Evolutionary conservation across 1,139 yeast species (phyloP), one percentile per base, ranked within the genome.

Genomic region (Meyerozyma athensensis): DNA sequence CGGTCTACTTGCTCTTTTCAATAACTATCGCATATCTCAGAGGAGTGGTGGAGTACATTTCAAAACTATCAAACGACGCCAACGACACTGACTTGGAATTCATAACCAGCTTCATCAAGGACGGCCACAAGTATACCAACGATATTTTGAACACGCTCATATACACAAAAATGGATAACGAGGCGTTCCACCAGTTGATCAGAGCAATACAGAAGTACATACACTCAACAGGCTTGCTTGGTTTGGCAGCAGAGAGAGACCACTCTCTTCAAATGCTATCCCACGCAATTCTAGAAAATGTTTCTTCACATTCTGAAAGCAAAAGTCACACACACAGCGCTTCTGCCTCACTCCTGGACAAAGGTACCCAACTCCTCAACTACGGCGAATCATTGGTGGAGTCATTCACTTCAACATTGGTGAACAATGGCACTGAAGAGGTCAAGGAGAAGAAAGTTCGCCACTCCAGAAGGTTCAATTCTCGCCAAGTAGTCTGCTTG

Each of bases 191-290:
- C 42, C 59, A 65, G 9, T 51, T 79, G 12, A 78, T 89, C 2
- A 67, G 95, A 35, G 75, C 95, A 0, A 67, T 86, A 7, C 97
- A 90, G 55, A 81, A 81, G 44, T 68, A 85, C 37, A 77, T 95
- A 4, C 96, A 89, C 53, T 79, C 92, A 0, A 72, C 92, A 0
- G 97, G 97, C 0, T 63, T 86, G n/a, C 59, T 89, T 22, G 79
- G 79, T 0, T 54, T 83, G 16, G 52, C 58, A 1, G 62, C 63
- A 0, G 68, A 81, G 10, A 63, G 95, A 37, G 85, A 86, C 52
- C 73, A 77, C 2, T 71, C 85, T 33, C 58, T 89, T 36, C 50
- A 61, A 17, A 59, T 83, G 19, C 68, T 90, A 41, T 77, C 89
- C 0, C 63, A 65, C 31, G 74, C 78, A 13, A 70, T 79, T 1